Percentiles rank a stretch among this genome's conserved stretches.
These are phyloP conservation scores for Ministeria vibrans DNA, from an alignment of 78 protist genomes.

Conservation along the genomic window DNA sequence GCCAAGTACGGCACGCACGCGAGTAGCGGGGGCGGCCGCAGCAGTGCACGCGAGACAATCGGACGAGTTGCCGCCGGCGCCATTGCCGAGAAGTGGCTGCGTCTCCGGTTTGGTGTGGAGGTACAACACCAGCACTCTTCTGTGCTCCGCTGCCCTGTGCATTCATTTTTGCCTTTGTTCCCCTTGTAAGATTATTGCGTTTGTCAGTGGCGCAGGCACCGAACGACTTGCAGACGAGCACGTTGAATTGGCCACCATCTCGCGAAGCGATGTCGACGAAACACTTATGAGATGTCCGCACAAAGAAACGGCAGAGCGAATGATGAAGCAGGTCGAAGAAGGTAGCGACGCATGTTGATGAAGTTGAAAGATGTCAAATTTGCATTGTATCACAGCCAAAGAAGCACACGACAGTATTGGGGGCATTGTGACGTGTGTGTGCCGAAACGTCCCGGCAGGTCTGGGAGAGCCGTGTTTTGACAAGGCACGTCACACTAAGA, in stretches of 20 bases:
- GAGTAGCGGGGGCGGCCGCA: conserved; percentile 66
- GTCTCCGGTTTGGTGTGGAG: conserved; percentile 20
- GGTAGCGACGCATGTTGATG: too few species aligned
- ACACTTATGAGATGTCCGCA: conserved; percentile 45
- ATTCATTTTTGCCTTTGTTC: too few species aligned
- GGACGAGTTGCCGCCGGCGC: conserved; percentile 72
- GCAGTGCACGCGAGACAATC: conserved; percentile 66
- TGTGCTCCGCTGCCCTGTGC: too few species aligned
- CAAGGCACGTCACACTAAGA: too few species aligned
- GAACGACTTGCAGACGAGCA: neutral
- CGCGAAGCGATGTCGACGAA: conserved; percentile 27
- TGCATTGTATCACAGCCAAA: too few species aligned
- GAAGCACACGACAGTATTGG: conserved; percentile 49
- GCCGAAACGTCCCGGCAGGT: conserved; percentile 48
- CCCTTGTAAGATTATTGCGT: too few species aligned
- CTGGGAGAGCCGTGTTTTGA: conserved; percentile 75
- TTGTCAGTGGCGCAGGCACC: too few species aligned
- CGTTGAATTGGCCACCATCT: neutral
- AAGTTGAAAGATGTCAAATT: too few species aligned
- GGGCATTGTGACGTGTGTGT: conserved; percentile 34
- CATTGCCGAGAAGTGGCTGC: conserved; percentile 67
- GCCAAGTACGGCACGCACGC: conserved; percentile 44
- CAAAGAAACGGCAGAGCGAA: conserved; percentile 1
- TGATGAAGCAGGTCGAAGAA: conserved; percentile 18
- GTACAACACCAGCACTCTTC: conserved; percentile 37